Conservation (phyloP, 495 filamentous ascomycete genomes). For the Lophium mytilinum region DNA sequence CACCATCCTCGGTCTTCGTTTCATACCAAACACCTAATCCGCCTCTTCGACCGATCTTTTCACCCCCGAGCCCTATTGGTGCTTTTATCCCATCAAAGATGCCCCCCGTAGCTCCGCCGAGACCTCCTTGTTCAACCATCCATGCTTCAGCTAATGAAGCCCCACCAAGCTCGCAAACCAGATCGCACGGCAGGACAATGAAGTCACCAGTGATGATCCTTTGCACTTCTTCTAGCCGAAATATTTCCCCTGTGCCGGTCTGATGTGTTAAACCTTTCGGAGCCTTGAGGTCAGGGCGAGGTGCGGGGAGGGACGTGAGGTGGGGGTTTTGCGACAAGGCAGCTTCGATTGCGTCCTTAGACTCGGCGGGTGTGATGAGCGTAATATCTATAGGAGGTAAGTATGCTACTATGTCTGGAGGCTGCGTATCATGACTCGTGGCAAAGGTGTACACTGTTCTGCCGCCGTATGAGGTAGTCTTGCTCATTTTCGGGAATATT, state of each 20-base stretch:
- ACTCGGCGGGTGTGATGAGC: slow-evolving; percentile 71
- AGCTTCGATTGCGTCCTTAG: slow-evolving; percentile 59
- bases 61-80: slow-evolving; percentile 42
- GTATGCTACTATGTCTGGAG: no score
- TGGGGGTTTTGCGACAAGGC: slow-evolving; percentile 81
- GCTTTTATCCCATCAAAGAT: slow-evolving; percentile 28
- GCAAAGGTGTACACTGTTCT: not conserved
- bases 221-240: slow-evolving; percentile 47
- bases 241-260: slow-evolving; percentile 82
- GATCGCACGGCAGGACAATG: slow-evolving; percentile 83
- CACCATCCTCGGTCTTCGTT: slow-evolving; percentile 62
- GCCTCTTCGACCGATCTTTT: slow-evolving; percentile 54
- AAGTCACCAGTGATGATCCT: slow-evolving; percentile 68
- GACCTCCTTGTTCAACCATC: slow-evolving; percentile 75
- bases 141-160: slow-evolving; percentile 77
- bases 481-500: not conserved
- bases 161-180: slow-evolving; percentile 83
- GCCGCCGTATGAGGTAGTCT: not conserved
- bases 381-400: slow-evolving; percentile 56
- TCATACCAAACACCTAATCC: slow-evolving; percentile 84
- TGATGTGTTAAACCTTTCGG: slow-evolving; percentile 64
- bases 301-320: slow-evolving; percentile 69
- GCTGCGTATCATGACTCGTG: not conserved
- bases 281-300: slow-evolving; percentile 65
- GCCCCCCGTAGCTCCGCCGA: slow-evolving; percentile 42